Base-by-base conservation (phyloP, 2,329 filamentous ascomycete genomes). In the Hypoxylon sp. region DNA sequence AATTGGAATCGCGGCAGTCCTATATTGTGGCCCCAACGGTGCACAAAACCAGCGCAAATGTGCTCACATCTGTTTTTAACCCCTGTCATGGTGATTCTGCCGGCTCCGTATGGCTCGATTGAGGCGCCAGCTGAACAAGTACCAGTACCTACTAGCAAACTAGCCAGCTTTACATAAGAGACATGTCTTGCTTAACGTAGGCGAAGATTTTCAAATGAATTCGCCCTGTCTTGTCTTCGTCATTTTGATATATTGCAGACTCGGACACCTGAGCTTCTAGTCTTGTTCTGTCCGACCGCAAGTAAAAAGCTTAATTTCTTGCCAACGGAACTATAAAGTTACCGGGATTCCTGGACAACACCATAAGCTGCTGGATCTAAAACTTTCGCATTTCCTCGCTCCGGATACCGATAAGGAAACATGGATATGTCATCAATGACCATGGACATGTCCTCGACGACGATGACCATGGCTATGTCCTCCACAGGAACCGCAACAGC, bases 21-120 rank as follows among this genome's bases (percentile, higher is more conserved):
- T 54, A 52, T 35, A 44, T 64, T 13, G 31, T n/a, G 29, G 48
- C 59, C 61, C 14, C 22, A 42, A 58, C 31, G 46, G 54, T 42
- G 37, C 35, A 31, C 31, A 47, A 17, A 66, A 71, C 26, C 59
- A 59, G 5, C 69, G 61, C 66, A 71, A 71, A 71, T 57, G 33
- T 69, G 69, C 69, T 71, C 69, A 70, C 60, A 39, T 35, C 59
- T 63, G 46, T 42, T 53, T 31, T 13, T 24, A 29, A 47, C 19
- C 63, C 62, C 52, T 59, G 59, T 51, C 58, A 37, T 14, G 37
- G n/a, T 26, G 26, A 44, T 46, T 65, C 48, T 48, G 33, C 48
- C 58, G 46, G 10, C 5, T 50, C 54, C 39, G 44, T 39, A 11
- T 33, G 24, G 24, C 31, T 22, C 33, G 22, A 31, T 51, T 54